phyloP scores from a whole-genome alignment of 208 protist species.

The Leishmania martiniquensis region DNA sequence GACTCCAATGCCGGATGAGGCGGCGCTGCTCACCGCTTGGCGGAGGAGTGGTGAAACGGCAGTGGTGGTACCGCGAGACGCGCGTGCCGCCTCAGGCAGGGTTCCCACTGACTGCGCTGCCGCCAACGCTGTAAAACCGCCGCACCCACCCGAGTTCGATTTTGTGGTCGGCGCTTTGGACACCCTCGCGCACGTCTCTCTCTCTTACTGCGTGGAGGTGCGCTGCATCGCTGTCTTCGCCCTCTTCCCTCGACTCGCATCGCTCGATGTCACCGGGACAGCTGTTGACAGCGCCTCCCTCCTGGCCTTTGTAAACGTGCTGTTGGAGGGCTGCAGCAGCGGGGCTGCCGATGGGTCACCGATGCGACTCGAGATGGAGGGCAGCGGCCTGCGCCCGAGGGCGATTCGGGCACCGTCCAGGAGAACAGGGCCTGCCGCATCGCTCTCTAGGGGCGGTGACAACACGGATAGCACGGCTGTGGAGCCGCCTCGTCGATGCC shows the following conservation, averaged over 20 bases:
- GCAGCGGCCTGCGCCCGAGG: background rate
- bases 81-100: background rate
- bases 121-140: background rate
- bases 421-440: background rate
- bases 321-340: slow-evolving; percentile 18
- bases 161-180: background rate
- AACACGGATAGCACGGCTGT: background rate
- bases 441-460: background rate
- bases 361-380: slow-evolving; percentile 6
- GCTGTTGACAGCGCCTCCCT: slow-evolving; percentile 39
- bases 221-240: slow-evolving; percentile 32
- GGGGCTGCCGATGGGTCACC: background rate
- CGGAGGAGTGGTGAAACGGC: background rate
- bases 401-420: background rate
- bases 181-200: slow-evolving; percentile 17
- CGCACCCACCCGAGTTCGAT: slow-evolving; percentile 4
- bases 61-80: background rate
- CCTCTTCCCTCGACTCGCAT: slow-evolving; percentile 10
- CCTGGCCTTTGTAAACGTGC: slow-evolving; percentile 27
- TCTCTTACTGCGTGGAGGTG: slow-evolving; percentile 32
- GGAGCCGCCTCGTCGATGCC: background rate
- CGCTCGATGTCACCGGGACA: slow-evolving; percentile 31
- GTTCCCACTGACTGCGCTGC: background rate
- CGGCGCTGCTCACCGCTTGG: slow-evolving; percentile 21
- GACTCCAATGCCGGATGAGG: slow-evolving; percentile 21